Evolutionary conservation across 768 basidiomycete genomes (phyloP).

Genomic region (Russula griseocarnosa): DNA sequence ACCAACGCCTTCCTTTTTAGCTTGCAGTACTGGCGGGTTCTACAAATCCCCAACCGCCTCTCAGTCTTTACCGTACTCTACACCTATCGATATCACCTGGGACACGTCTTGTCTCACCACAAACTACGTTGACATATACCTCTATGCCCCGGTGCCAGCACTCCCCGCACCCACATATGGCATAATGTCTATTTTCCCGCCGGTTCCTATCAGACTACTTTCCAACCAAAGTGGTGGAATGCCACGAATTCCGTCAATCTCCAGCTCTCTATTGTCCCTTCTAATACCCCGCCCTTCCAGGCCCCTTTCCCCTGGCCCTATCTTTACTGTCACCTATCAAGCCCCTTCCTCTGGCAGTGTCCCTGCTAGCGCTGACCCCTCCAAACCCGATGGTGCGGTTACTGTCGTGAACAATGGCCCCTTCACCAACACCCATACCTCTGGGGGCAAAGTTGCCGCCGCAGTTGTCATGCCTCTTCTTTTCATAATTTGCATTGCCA

Average conservation of each 20-base stretch:
- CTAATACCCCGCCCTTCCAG: conserved; percentile 49
- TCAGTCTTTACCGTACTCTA: conserved; percentile 43
- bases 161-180: conserved; percentile 56
- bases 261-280: conserved; percentile 56
- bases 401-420: conserved; percentile 38
- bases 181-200: conserved; percentile 44
- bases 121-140: conserved; percentile 59
- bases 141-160: conserved; percentile 46
- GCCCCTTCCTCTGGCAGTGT: conserved; percentile 42
- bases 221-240: conserved; percentile 73
- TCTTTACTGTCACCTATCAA: conserved; percentile 62
- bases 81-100: conserved; percentile 60
- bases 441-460: conserved; percentile 61
- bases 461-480: conserved; percentile 60
- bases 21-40: conserved; percentile 56
- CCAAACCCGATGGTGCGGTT: conserved; percentile 40
- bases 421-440: conserved; percentile 34
- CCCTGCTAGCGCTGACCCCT: conserved; percentile 43
- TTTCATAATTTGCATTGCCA: conserved; percentile 43
- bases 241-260: conserved; percentile 45
- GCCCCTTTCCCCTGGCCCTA: conserved; percentile 55
- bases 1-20: conserved; percentile 32
- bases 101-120: conserved; percentile 54
- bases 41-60: conserved; percentile 54
- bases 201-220: conserved; percentile 47